Base-by-base conservation (phyloP, 2,329 filamentous ascomycete species). In the Nemania sp. region DNA sequence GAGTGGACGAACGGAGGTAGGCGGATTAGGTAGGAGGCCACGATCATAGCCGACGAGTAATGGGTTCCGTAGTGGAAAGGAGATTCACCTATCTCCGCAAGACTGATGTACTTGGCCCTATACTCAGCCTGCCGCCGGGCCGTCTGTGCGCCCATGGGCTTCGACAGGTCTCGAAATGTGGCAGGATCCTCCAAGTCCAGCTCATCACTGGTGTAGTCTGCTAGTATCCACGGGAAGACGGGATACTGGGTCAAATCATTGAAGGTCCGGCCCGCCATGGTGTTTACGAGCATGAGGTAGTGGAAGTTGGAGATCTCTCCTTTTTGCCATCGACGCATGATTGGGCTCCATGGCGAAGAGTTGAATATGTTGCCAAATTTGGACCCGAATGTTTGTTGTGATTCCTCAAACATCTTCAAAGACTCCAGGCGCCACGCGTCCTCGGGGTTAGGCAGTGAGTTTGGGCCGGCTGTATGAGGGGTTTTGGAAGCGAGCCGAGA, bases 241-340 rank as follows among this genome's bases (percentile, higher is more conserved):
- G 95, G 95, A 70, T 99, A 99, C 71, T 99, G 96, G 0, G 95
- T 99, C 17, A 99, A 81, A 72, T 99, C 95, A 72, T 99, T 99
- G 79, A 99, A 99, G 0, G 95, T 98, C 54, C 95, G 84, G 2
- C 95, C 95, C 29, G 96, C 96, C 84, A 99, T 91, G 0, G 95
- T 98, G 72, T 99, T 99, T 71, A 99, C 88, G 62, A 97, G 87
- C 94, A 99, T 99, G 37, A 99, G 84, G 72, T 99, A 99, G 75
- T 98, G 92, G 70, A 99, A 99, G 74, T 99, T 99, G 13, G 94
- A 98, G 51, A 98, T 92, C 71, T 99, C 95, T 12, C 96, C 95
- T 72, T 88, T 90, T 60, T 95, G 85, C 95, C 95, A 99, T 73
- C 88, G 89, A 66, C 90, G 89, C 70, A 95, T 96, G 9, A 92